A percentile compares a stretch with the other conserved stretches of the same genome.
phyloP scores from a whole-genome alignment of 1,139 yeast genomes.

The Blastobotrys elegans region DNA sequence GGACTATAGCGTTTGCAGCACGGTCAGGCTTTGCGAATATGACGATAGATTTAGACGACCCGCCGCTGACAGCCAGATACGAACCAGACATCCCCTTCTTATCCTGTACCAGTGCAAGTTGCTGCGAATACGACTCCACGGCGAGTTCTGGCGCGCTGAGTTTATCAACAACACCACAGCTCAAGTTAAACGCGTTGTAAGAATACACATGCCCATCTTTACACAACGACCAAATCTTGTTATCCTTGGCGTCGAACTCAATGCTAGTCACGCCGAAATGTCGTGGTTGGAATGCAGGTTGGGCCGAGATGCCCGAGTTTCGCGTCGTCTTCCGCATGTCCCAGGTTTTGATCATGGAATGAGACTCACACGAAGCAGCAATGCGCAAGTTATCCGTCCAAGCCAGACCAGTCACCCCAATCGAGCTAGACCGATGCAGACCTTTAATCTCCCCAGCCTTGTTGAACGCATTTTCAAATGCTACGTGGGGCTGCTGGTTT shows the following conservation, averaged over 20 bases:
- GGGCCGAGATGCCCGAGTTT: background rate
- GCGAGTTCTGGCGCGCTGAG: constrained; percentile 16
- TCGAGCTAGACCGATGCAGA: background rate
- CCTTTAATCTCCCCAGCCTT: too few relatives aligned
- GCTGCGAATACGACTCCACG: constrained; percentile 18
- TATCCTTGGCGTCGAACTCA: constrained; percentile 19
- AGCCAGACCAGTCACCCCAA: constrained; percentile 9
- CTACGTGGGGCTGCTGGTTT: too few relatives aligned
- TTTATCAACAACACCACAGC: constrained; percentile 16
- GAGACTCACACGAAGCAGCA: constrained; percentile 11
- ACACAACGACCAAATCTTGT: constrained; percentile 23
- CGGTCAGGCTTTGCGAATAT: constrained; percentile 19
- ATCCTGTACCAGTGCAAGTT: constrained; percentile 10
- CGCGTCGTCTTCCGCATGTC: constrained; percentile 7
- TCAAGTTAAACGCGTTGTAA: constrained; percentile 14
- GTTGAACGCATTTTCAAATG: background rate
- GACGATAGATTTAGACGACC: constrained; percentile 16
- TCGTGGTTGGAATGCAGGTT: constrained; percentile 11
- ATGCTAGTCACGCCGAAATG: constrained; percentile 21
- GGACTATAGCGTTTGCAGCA: background rate
- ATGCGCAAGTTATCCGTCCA: constrained; percentile 8
- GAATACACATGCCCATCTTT: constrained; percentile 21
- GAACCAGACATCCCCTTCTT: constrained; percentile 10
- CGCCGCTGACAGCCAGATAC: constrained; percentile 23
- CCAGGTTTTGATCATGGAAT: constrained; percentile 12